A percentile compares a stretch with the other conserved stretches of the same genome.
These are phyloP conservation scores for Tulasnella sp. DNA, from an alignment of 768 basidiomycete species.

Conservation along the genomic window DNA sequence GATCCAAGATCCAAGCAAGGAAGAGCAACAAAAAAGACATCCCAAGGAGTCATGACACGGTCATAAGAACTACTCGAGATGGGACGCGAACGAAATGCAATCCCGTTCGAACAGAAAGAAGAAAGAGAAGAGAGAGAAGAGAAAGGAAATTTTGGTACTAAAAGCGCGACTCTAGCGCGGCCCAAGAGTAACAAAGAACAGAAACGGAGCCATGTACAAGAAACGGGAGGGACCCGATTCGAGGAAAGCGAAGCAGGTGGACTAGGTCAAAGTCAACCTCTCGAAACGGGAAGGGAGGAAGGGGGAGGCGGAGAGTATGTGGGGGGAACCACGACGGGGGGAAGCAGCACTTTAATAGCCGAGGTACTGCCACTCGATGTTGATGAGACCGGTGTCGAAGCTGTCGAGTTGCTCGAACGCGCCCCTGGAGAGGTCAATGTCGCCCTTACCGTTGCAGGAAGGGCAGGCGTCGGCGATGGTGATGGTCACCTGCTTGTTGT, in stretches of 20 bases:
- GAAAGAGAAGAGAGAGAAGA: too few species aligned
- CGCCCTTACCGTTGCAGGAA: slow-evolving; percentile 28
- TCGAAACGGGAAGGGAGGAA: not conserved
- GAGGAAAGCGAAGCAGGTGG: not conserved
- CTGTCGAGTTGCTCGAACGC: slow-evolving; percentile 53
- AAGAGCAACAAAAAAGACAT: not conserved
- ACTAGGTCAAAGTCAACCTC: not conserved
- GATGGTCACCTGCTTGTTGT: slow-evolving; percentile 26
- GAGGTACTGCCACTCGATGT: slow-evolving; percentile 26
- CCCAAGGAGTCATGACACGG: not conserved
- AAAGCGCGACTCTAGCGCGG: not conserved
- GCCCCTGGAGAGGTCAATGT: slow-evolving; percentile 22
- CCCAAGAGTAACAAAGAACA: not conserved
- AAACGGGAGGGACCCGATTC: not conserved
- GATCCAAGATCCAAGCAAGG: not conserved
- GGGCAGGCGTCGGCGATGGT: slow-evolving; percentile 31
- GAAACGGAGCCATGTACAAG: not conserved
- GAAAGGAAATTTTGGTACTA: too few species aligned
- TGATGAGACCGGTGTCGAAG: slow-evolving; percentile 40
- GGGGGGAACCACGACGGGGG: not conserved
- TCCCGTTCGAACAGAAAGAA: not conserved
- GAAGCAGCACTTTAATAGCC: too few species aligned
- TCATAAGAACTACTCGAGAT: not conserved
- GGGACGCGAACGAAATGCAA: not conserved
- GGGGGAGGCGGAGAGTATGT: not conserved